A percentile compares a stretch with the other conserved stretches of the same genome.
Evolutionary conservation across 2,329 filamentous ascomycete genomes (phyloP).

Genomic region (Fusarium vanettenii): DNA sequence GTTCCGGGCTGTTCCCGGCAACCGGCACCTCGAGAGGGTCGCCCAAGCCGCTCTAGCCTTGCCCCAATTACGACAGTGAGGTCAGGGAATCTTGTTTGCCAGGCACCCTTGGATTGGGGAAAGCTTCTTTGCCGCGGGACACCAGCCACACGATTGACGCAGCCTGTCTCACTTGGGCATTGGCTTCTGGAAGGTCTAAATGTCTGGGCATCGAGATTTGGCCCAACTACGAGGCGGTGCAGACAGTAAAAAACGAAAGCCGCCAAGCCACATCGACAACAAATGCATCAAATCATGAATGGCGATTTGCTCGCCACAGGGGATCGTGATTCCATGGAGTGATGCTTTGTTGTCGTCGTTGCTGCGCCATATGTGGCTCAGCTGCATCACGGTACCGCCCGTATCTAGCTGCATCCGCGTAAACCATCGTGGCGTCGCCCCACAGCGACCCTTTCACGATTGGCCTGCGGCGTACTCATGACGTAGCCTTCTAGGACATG

Average conservation of each 20-base stretch:
- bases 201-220: conserved; percentile 21
- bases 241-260: background rate
- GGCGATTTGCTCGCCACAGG: conserved; percentile 21
- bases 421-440: conserved; percentile 13
- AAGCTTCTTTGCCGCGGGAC: conserved; percentile 5
- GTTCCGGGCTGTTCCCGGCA: conserved; percentile 25
- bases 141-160: conserved; percentile 13
- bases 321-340: conserved; percentile 6
- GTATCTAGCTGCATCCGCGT: background rate
- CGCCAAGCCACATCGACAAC: conserved; percentile 29
- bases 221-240: conserved; percentile 5
- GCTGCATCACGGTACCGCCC: conserved; percentile 9
- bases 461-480: conserved; percentile 27
- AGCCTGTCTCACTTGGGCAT: conserved; percentile 4
- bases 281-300: conserved; percentile 3
- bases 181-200: conserved; percentile 3
- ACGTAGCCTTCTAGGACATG: conserved; percentile 27
- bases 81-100: conserved; percentile 32
- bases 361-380: conserved; percentile 28
- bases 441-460: conserved; percentile 1
- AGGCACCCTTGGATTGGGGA: background rate
- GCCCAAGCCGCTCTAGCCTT: conserved; percentile 4
- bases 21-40: conserved; percentile 29
- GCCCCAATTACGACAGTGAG: conserved; percentile 27
- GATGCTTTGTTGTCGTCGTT: conserved; percentile 11